Evolutionary conservation across 2,329 filamentous ascomycete genomes (phyloP).

Genomic region (Colletotrichum spinosum): DNA sequence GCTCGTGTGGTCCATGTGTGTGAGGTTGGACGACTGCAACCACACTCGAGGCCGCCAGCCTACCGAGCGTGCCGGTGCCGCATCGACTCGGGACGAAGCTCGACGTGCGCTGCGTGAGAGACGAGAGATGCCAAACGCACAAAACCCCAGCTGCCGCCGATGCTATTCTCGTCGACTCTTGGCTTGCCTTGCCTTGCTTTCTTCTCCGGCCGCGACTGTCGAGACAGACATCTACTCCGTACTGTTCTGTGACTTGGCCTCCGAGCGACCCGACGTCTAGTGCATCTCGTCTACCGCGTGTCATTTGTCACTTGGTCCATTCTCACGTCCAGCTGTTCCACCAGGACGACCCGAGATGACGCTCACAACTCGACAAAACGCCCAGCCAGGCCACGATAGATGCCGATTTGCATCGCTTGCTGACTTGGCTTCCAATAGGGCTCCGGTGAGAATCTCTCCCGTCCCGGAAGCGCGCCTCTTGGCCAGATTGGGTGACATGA

Average conservation of each 20-base stretch:
- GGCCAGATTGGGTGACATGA: constrained; percentile 34
- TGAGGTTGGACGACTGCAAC: too few relatives aligned
- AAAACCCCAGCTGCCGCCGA: constrained; percentile 16
- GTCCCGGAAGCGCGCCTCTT: constrained; percentile 8
- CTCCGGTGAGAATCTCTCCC: constrained; percentile 9
- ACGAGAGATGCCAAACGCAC: constrained; percentile 13
- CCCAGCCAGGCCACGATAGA: background rate
- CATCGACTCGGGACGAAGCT: too few relatives aligned
- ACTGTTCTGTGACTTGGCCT: too few relatives aligned
- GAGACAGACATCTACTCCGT: too few relatives aligned
- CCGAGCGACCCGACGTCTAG: too few relatives aligned
- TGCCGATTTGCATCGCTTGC: constrained; percentile 23
- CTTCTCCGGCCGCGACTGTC: background rate
- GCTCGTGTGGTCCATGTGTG: too few relatives aligned
- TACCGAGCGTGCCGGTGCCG: too few relatives aligned
- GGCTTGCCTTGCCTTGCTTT: constrained; percentile 3
- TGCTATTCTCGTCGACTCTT: constrained; percentile 30
- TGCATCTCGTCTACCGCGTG: too few relatives aligned
- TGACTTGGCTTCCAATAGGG: constrained; percentile 22
- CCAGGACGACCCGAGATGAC: background rate
- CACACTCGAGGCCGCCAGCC: too few relatives aligned
- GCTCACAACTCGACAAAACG: background rate
- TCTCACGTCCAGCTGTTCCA: too few relatives aligned
- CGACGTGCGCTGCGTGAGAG: too few relatives aligned
- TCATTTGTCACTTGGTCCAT: too few relatives aligned